A percentile compares a stretch with the other conserved stretches of the same genome.
Conservation (phyloP, 2,329 filamentous ascomycete genomes). For the Nemania sp. region DNA sequence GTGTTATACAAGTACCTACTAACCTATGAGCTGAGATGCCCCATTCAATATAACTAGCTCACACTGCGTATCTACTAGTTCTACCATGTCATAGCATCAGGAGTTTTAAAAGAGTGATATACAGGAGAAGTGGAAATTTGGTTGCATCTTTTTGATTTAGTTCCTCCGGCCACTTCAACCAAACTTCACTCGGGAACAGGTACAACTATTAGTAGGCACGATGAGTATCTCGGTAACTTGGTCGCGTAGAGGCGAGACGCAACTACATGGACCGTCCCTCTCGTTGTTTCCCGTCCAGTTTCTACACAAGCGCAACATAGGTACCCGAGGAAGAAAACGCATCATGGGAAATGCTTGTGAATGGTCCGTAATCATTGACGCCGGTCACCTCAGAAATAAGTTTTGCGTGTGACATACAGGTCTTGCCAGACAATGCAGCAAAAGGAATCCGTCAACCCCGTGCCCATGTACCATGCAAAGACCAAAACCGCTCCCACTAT, state of each 20-base stretch:
- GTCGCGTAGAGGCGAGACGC: slow-evolving; percentile 4
- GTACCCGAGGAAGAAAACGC: slow-evolving; percentile 12
- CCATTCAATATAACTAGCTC: too few species aligned
- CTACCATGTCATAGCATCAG: neutral
- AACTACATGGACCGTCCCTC: slow-evolving; percentile 18
- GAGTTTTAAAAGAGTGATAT: neutral
- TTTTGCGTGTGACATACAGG: slow-evolving; percentile 72
- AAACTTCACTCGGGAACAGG: neutral
- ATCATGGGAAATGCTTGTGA: slow-evolving; percentile 54
- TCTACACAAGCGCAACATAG: slow-evolving; percentile 19
- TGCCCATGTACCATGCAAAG: slow-evolving; percentile 56
- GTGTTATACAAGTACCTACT: too few species aligned
- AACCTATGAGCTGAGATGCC: too few species aligned
- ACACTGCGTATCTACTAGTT: neutral
- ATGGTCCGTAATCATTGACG: slow-evolving; percentile 73
- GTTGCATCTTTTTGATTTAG: too few species aligned
- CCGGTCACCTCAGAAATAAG: slow-evolving; percentile 63
- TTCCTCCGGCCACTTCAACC: neutral
- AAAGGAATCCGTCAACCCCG: slow-evolving; percentile 68
- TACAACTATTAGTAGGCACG: neutral
- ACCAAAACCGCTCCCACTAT: slow-evolving; percentile 38
- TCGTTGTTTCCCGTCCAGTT: neutral
- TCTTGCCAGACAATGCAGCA: slow-evolving; percentile 66
- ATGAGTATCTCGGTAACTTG: slow-evolving; percentile 18
- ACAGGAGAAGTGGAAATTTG: neutral